Conservation (phyloP, 208 protist species). For the Acanthamoeba royreba region DNA sequence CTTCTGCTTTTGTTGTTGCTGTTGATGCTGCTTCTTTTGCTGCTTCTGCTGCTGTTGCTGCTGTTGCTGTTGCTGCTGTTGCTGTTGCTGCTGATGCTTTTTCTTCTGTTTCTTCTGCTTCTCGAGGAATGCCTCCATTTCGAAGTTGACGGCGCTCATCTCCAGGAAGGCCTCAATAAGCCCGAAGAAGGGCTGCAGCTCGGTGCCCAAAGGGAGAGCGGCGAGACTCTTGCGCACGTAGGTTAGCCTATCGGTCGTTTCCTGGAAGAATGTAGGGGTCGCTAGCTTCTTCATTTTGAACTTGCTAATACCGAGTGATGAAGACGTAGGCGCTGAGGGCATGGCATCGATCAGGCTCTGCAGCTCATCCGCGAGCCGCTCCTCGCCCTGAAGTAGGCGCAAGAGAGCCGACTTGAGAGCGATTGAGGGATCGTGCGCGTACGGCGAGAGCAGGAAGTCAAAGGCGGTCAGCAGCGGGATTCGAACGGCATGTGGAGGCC, state of each 20-base stretch:
- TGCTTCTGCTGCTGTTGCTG: too few relatives aligned
- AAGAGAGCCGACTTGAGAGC: conserved; percentile 9
- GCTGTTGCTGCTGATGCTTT: not conserved
- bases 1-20: too few relatives aligned
- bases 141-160: not conserved
- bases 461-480: not conserved
- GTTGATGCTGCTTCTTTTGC: too few relatives aligned
- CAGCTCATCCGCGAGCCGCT: conserved; percentile 37
- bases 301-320: not conserved
- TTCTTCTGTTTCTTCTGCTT: not conserved
- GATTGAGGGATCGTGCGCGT: conserved; percentile 5
- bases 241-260: not conserved
- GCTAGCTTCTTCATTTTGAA: conserved; percentile 35
- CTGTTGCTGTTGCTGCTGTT: not conserved
- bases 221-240: not conserved
- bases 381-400: not conserved
- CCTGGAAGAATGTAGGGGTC: conserved; percentile 1
- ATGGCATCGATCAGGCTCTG: not conserved
- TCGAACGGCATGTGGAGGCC: not conserved
- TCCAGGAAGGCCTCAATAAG: conserved; percentile 27
- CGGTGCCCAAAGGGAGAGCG: not conserved
- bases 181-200: not conserved
- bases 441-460: not conserved
- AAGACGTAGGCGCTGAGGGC: not conserved
- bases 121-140: conserved; percentile 9